Evolutionary conservation across 2,329 filamentous ascomycete species (phyloP), one percentile per base, ranked within the genome.

Genomic region (Cladophialophora chaetospira): DNA sequence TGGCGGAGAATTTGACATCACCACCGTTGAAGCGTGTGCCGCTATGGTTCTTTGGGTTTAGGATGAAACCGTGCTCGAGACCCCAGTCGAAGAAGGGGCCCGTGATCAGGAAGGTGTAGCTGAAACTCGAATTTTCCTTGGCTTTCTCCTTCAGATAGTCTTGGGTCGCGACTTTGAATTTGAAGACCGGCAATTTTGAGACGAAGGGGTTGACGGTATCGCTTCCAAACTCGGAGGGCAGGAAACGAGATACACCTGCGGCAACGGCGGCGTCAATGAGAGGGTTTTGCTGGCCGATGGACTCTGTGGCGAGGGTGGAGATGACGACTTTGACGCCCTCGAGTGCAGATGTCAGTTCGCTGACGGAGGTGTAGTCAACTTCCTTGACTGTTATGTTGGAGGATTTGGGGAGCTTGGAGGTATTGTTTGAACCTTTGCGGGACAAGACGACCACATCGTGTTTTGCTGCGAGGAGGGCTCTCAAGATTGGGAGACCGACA

Each of bases 11-110:
- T 5, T 68, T 59, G 2, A 61, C 58, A 28, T 83, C 72, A 0
- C 84, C 83, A 1, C 77, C 78, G 57, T 85, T 78, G 54, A 73
- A 77, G 0, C 85, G 64, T 0, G 64, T 72, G 0, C 74, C 71
- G 33, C 72, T 75, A 1, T 73, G 70, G 1, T 72, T 68, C n/a
- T 74, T 71, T 1, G 73, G 57, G 55, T 81, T 72, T 1, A 82
- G 48, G 4, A 82, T 46, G 63, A 85, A 79, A 2, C 70, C 70
- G 1, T 68, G 40, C 10, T 63, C 48, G 17, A 72, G 57, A 33
- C 57, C 46, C 65, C 63, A 66, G 59, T 65, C 71, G 11, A 75
- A 63, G 60, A 75, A 74, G 1, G 67, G 61, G 0, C 71, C 71
- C 6, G 56, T 71, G 44, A 64, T 60, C 4, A 72, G 48, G 2